phyloP scores from a whole-genome alignment of 495 filamentous ascomycete species.

The Talaromyces adpressus region DNA sequence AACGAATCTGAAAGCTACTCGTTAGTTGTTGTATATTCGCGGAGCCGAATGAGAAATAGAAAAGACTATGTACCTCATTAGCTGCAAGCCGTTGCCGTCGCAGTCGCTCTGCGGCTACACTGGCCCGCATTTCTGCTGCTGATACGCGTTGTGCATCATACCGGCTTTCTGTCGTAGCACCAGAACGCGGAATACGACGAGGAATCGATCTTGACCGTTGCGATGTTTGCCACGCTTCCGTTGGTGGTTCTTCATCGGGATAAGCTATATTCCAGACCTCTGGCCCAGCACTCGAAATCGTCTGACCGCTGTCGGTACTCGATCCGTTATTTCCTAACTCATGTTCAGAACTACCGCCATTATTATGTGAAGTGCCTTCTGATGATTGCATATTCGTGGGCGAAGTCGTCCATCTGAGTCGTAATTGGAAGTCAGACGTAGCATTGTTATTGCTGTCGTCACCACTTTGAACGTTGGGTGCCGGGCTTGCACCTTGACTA shows the following conservation, averaged over 20 bases:
- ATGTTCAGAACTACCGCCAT: slow-evolving; percentile 16
- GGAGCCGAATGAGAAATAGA: not conserved
- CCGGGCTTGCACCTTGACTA: slow-evolving; percentile 14
- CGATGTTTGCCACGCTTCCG: slow-evolving; percentile 18
- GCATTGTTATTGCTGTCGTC: slow-evolving; percentile 2
- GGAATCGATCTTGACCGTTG: slow-evolving; percentile 29
- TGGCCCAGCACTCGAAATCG: slow-evolving; percentile 15
- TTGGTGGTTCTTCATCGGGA: slow-evolving; percentile 13
- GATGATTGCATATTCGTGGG: slow-evolving; percentile 26
- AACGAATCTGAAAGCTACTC: slow-evolving; percentile 30
- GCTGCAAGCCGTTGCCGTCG: slow-evolving; percentile 34
- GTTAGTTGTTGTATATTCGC: slow-evolving; percentile 24
- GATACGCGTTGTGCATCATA: slow-evolving; percentile 24
- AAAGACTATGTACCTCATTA: slow-evolving; percentile 22
- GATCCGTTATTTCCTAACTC: slow-evolving; percentile 14
- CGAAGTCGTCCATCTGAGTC: slow-evolving; percentile 32
- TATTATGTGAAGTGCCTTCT: not conserved
- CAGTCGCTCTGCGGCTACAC: slow-evolving; percentile 33
- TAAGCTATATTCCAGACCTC: slow-evolving; percentile 17
- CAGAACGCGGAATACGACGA: slow-evolving; percentile 23
- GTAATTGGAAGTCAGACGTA: slow-evolving; percentile 24
- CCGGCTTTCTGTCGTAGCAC: slow-evolving; percentile 19
- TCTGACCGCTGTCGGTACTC: slow-evolving; percentile 10
- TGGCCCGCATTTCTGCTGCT: slow-evolving; percentile 31
- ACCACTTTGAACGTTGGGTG: slow-evolving; percentile 9